Base-by-base conservation (phyloP, 2,329 filamentous ascomycete genomes). In the Talaromyces pinophilus region DNA sequence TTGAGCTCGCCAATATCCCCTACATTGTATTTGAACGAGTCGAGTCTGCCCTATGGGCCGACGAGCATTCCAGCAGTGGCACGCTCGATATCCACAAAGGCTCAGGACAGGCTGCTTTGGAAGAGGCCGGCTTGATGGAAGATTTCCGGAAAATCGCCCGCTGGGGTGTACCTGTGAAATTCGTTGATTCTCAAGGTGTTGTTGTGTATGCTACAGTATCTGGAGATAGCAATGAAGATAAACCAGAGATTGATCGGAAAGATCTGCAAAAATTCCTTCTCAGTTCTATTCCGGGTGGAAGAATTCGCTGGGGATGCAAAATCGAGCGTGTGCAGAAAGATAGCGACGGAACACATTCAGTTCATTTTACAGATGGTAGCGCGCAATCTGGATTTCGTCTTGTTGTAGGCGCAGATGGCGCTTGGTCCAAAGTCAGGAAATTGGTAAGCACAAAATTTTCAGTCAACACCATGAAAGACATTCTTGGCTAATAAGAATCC, bases 381-480 rank as follows among this genome's bases (percentile, higher is more conserved):
- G 67, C 67, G 0, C 76, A 76, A 22, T 70, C 68, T 1, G 79
- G 75, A 0, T 82, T 82, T 68, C 73, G 77, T 48, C 77, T 85
- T 2, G 75, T 85, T 5, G 77, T 85, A 22, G 83, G 83, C 4
- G 81, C 79, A 10, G 82, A 84, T 70, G 82, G 82, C 5, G 80
- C 80, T 1, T 83, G 80, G 79, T 82, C 79, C 7, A 82, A 79
- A 67, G 59, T 75, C 2, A 70, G 73, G 62, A 70, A 64, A 42
- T 50, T 78, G 69, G 74, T 78, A 71, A 46, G 63, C 25, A 30
- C 71, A 70, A 10, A 57, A 55, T 33, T 8, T 7, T 33, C 7
- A 33, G 30, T 33, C 30, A 33, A 33, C 30, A 33, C 30, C 6
- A 33, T 33, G 30, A 33, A 33, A 33, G 6, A 33, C 30, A 10